Evolutionary conservation across 176 grass and related monocot genomes (phyloP).

Genomic region (maize (Zea mays)): DNA sequence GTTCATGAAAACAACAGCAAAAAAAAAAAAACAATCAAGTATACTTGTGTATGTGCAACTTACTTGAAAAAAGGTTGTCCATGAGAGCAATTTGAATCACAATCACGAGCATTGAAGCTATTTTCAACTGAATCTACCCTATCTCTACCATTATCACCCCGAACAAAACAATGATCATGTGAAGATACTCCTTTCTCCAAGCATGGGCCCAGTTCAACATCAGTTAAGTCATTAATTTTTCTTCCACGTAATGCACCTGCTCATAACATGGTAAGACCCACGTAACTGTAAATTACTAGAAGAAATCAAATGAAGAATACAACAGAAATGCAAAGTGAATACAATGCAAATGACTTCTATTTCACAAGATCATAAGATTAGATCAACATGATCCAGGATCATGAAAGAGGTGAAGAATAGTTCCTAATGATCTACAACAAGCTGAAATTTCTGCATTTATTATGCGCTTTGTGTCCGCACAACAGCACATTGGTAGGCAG

Average conservation of each 20-base stretch:
- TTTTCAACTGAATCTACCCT: conserved; percentile 51
- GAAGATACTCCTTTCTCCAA: conserved; percentile 33
- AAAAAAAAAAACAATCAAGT: conserved; percentile 22
- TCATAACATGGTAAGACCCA: conserved; percentile 37
- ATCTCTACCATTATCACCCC: conserved; percentile 33
- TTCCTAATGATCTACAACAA: not conserved
- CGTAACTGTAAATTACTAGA: not conserved
- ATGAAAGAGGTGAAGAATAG: not conserved
- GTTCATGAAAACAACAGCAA: not conserved
- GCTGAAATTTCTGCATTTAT: not conserved
- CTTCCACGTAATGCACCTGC: conserved; percentile 45
- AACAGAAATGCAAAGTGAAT: not conserved
- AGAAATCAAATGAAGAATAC: conserved; percentile 5
- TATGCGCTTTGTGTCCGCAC: not conserved
- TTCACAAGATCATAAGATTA: conserved; percentile 1
- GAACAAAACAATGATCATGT: conserved; percentile 41
- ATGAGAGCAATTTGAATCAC: conserved; percentile 5
- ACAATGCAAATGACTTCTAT: not conserved
- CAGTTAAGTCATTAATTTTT: conserved; percentile 28
- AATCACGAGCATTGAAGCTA: conserved; percentile 6
- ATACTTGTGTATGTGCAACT: conserved; percentile 33
- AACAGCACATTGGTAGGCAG: not conserved
- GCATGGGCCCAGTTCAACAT: conserved; percentile 29
- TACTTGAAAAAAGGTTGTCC: conserved; percentile 53
- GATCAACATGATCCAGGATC: conserved; percentile 4